phyloP scores from a whole-genome alignment of 2,329 filamentous ascomycete species.

The Dactylellina drechsleri region DNA sequence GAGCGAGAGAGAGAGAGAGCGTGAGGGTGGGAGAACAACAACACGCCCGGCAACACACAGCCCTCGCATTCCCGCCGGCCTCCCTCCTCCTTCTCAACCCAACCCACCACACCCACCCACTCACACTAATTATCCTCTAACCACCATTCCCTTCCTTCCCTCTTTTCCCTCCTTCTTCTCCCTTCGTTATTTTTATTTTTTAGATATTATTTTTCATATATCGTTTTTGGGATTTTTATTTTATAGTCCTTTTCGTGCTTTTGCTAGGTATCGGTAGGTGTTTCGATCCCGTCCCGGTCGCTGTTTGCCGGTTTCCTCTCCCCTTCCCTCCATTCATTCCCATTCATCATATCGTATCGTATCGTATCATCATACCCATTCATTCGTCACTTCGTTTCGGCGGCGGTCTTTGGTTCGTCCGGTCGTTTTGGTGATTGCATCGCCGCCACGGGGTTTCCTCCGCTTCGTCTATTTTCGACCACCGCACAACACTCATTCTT shows the following conservation, averaged over 20 bases:
- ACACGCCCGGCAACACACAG: slow-evolving; percentile 39
- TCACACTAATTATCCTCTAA: background rate
- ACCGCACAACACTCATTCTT: too few relatives aligned
- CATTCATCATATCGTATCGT: too few relatives aligned
- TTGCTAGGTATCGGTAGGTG: background rate
- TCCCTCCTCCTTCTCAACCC: slow-evolving; percentile 14
- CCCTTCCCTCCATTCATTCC: slow-evolving; percentile 5
- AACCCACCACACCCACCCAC: background rate
- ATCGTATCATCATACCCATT: too few relatives aligned
- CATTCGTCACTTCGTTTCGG: slow-evolving; percentile 1
- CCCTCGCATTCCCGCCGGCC: slow-evolving; percentile 37
- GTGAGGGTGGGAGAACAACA: slow-evolving; percentile 3
- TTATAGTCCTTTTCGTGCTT: background rate
- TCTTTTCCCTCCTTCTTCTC: background rate
- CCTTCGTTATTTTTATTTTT: too few relatives aligned
- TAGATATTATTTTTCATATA: too few relatives aligned
- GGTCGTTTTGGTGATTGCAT: slow-evolving; percentile 3
- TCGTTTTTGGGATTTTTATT: background rate
- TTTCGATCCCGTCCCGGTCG: background rate
- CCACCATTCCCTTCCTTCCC: background rate
- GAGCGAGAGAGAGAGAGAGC: background rate
- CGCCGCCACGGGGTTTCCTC: background rate
- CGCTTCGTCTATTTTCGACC: background rate
- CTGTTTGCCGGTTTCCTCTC: background rate
- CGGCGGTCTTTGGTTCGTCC: background rate